Base-by-base conservation (phyloP, 2,329 filamentous ascomycete genomes). In the Aspergillus viridinutans region DNA sequence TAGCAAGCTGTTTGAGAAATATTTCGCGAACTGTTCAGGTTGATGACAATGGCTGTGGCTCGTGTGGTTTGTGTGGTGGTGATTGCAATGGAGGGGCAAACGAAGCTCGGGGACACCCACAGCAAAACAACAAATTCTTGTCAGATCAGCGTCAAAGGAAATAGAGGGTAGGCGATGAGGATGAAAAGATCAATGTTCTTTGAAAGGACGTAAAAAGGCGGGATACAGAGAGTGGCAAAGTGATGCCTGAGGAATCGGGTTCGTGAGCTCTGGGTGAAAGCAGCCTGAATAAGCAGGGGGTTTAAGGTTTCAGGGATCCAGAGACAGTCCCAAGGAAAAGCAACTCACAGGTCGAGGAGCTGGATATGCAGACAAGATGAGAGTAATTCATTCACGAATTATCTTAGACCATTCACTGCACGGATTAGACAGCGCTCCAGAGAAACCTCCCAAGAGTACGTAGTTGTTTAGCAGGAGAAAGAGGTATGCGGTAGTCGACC, bases 201-300 rank as follows among this genome's bases (percentile, higher is more conserved):
- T 23, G 4, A 20, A 32, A 32, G n/a, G 32, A 17, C 2, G 32
- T 6, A 4, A 6, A 25, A 50, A 21, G 35, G 49, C 20, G 49
- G 20, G 29, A 50, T 29, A 12, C 20, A 12, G n/a, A 29, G 49
- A 51, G 63, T 63, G 61, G 61, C 59, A 53, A 64, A 53, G 53
- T 58, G 59, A 57, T 63, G 58, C 61, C 58, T 61, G 59, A 52
- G 55, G 53, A 55, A 51, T 47, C 20, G 21, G 3, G 20, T 12
- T 26, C 28, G 55, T 25, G 50, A 59, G 51, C 57, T 58, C 53
- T 58, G 28, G 43, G 10, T 23, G 48, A 60, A 50, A 53, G 57
- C 52, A 55, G 50, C 53, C 55, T 52, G 57, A 58, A 60, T 64
- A 56, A 63, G 61, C 55, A 62, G 54, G 61, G 55, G 59, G 52